Percentiles rank a stretch among this genome's conserved stretches.
Evolutionary conservation across 163 green algal species (phyloP).

Genomic region (Smithsoniella earleae): DNA sequence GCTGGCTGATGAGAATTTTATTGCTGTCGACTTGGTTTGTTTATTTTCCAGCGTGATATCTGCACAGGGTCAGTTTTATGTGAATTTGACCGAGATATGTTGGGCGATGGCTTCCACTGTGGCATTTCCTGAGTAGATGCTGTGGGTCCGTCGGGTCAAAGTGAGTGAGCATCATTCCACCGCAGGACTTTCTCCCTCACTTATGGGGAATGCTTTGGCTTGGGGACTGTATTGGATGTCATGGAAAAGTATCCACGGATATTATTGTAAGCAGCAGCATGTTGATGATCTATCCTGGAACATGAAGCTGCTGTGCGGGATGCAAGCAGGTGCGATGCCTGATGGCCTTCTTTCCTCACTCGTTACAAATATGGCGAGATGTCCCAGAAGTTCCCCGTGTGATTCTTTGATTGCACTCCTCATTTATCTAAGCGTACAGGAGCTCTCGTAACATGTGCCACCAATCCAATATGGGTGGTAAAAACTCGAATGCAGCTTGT

Average conservation of each 20-base stretch:
- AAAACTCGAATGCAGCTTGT: conserved; percentile 29
- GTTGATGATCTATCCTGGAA: neutral
- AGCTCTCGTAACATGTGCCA: conserved; percentile 15
- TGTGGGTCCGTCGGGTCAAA: neutral
- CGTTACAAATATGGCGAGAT: conserved; percentile 5
- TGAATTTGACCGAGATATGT: too few species aligned
- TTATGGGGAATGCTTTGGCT: conserved; percentile 10
- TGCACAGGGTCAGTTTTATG: neutral
- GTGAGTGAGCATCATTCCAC: neutral
- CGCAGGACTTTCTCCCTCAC: conserved; percentile 16
- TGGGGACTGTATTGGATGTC: conserved; percentile 24
- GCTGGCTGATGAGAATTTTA: neutral
- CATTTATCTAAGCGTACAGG: conserved; percentile 7
- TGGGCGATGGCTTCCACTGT: too few species aligned
- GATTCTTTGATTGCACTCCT: too few species aligned
- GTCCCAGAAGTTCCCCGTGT: too few species aligned
- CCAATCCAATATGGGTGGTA: conserved; percentile 21
- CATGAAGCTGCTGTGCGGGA: conserved; percentile 17
- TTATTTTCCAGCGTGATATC: neutral
- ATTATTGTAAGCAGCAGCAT: neutral
- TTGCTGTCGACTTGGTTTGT: neutral
- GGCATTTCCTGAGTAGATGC: neutral
- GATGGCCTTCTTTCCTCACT: too few species aligned
- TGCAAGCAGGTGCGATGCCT: conserved; percentile 25
- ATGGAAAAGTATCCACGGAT: conserved; percentile 28